Conservation (phyloP, 1,284 basidiomycete species). For the Wolfiporia cocos region DNA sequence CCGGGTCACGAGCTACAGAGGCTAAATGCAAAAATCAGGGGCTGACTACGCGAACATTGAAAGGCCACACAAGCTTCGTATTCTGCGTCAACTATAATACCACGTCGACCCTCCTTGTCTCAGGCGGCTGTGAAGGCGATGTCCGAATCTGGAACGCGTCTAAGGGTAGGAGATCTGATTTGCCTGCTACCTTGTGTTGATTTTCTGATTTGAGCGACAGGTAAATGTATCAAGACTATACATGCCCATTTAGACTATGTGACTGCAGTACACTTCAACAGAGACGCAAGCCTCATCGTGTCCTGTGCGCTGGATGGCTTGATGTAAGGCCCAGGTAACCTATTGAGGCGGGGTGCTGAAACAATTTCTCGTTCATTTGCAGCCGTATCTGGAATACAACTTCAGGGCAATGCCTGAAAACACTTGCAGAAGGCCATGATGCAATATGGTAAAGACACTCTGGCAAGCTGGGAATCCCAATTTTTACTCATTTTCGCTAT, state of each 20-base stretch:
- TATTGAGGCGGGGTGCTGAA: not conserved
- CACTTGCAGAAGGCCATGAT: conserved; percentile 87
- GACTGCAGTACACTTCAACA: conserved; percentile 90
- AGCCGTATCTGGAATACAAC: conserved; percentile 95
- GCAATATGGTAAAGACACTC: conserved; percentile 64
- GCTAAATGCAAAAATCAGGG: conserved; percentile 40
- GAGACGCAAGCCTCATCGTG: conserved; percentile 88
- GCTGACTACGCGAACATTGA: conserved; percentile 57
- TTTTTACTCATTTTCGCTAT: conserved; percentile 10
- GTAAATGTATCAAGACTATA: conserved; percentile 75
- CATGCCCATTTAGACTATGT: conserved; percentile 95
- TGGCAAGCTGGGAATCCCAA: conserved; percentile 1
- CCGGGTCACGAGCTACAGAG: conserved; percentile 3
- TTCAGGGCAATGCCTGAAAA: conserved; percentile 94
- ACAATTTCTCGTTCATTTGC: conserved; percentile 2
- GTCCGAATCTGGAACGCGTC: conserved; percentile 89
- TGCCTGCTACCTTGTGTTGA: not conserved
- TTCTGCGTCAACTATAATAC: conserved; percentile 91
- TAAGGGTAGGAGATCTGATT: conserved; percentile 43
- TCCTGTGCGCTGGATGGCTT: conserved; percentile 90
- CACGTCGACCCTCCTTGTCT: conserved; percentile 82
- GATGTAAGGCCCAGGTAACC: conserved; percentile 54
- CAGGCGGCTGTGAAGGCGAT: conserved; percentile 90
- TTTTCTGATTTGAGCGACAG: conserved; percentile 27
- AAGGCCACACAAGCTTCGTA: conserved; percentile 84